Evolutionary conservation across 2,329 filamentous ascomycete species (phyloP), one percentile per base, ranked within the genome.

Genomic region (Phialophora expanda): DNA sequence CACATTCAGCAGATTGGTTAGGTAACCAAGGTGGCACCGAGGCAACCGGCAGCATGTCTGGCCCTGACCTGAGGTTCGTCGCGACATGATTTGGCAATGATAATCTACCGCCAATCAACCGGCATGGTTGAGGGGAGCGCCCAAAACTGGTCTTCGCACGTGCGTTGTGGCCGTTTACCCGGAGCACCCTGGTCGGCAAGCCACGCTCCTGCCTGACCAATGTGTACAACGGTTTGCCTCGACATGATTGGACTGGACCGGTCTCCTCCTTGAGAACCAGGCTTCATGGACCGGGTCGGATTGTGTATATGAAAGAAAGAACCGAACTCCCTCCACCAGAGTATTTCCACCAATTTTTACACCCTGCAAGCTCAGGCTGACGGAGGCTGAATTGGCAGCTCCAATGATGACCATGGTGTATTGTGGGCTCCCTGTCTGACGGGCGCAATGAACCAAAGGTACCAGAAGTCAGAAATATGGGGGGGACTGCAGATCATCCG

Each of bases 381-480:
- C 20, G 6, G 24, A 51, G 20, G 20, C 48, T 51, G 20, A 24
- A 26, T 8, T 14, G 48, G 17, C 48, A 51, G 20, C 20, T 4
- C 24, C 24, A 11, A n/a, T 51, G 48, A 8, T 26, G 17, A 48
- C 9, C 48, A 51, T 22, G 48, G 20, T 20, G 53, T 28, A 56
- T 56, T 12, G 20, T 6, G 22, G 53, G 30, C 4, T 11, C 20
- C 22, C 17, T 32, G 28, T 32, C 14, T 26, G 24, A 20, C 12
- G n/a, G 17, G 24, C 53, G 53, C 11, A 17, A 32, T 56, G 53
- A 56, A 34, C 24, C 53, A 56, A 56, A 56, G 24, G 53, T 56
- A 30, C 28, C 22, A 26, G 24, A 32, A 14, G 8, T 26, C 22
- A 4, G 17, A 28, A 56, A 6, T 41, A 41, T 17, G 34, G 34